Evolutionary conservation across 75 land plant genomes (phyloP), one percentile per base, ranked within the genome.

Genomic region (Gnetum montanum): DNA sequence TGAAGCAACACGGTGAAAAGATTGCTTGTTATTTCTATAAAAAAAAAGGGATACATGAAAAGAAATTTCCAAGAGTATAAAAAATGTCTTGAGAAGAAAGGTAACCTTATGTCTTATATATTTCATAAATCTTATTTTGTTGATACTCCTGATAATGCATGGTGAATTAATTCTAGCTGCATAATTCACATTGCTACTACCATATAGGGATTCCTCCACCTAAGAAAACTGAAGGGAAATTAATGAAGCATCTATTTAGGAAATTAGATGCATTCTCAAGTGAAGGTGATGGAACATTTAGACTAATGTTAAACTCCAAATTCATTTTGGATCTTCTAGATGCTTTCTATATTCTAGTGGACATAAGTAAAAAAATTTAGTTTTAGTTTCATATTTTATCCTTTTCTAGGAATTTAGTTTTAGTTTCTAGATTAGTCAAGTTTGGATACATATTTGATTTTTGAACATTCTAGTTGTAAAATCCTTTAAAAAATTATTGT

Each of bases 301-400:
- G 40, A 23, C 1, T 46, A 3, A 46, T 45, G 13, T 40, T 46
- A 1, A 29, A 61, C 0, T 34, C 2, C 24, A 52, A 49, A 13
- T 40, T 22, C 1, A 0, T 61, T 13, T 38, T 46, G 15, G 35
- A 61, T 27, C 49, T 61, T 20, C 40, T 33, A 18, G 23, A 46
- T 0, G 35, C 53, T 3, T 48, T 49, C 49, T n/a, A n/a, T n/a
- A n/a, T n/a, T n/a, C n/a, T n/a, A n/a, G n/a, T n/a, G n/a, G n/a
- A n/a, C n/a, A n/a, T n/a, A n/a, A n/a, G n/a, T n/a, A n/a, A n/a
- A n/a, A n/a, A n/a, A n/a, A n/a, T n/a, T n/a, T n/a, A n/a, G n/a
- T n/a, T n/a, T n/a, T n/a, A n/a, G n/a, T n/a, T n/a, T n/a, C n/a
- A 61, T 61, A 37, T 61, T 33, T 52, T 40, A 3, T 61, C 49